phyloP scores from a whole-genome alignment of 2,329 filamentous ascomycete species.

The Nemania sp. region DNA sequence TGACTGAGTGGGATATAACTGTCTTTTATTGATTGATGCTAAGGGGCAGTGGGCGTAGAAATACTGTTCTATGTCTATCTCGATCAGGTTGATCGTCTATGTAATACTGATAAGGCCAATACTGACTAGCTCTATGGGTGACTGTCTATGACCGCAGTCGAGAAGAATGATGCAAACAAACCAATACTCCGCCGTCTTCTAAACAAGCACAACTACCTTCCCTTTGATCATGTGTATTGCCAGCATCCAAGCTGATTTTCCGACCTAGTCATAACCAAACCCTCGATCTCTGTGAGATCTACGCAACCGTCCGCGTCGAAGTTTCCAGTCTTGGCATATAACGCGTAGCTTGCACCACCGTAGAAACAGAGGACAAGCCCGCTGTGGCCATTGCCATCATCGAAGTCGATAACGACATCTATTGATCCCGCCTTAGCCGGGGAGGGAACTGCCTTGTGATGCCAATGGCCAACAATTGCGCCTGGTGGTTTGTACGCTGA shows the following conservation, averaged over 20 bases:
- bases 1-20: slow-evolving; percentile 51
- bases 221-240: slow-evolving; percentile 53
- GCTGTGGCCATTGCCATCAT: slow-evolving; percentile 46
- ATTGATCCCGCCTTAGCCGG: background rate
- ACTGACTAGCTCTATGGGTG: slow-evolving; percentile 11
- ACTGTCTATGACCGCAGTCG: background rate
- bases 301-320: slow-evolving; percentile 50
- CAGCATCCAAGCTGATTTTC: slow-evolving; percentile 52
- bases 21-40: too few species aligned
- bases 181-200: background rate
- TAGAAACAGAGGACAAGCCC: slow-evolving; percentile 48
- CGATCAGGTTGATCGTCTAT: background rate
- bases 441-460: slow-evolving; percentile 45
- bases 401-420: slow-evolving; percentile 44
- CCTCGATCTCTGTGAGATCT: slow-evolving; percentile 49
- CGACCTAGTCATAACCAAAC: slow-evolving; percentile 49
- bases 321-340: slow-evolving; percentile 46
- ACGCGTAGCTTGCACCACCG: slow-evolving; percentile 39
- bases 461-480: slow-evolving; percentile 63
- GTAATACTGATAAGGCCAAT: slow-evolving; percentile 24
- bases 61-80: background rate
- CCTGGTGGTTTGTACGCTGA: slow-evolving; percentile 64
- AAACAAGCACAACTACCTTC: background rate
- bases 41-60: background rate
- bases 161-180: slow-evolving; percentile 7